Conservation (phyloP, 2,329 filamentous ascomycete genomes). For the Phyllosticta ampelicida region DNA sequence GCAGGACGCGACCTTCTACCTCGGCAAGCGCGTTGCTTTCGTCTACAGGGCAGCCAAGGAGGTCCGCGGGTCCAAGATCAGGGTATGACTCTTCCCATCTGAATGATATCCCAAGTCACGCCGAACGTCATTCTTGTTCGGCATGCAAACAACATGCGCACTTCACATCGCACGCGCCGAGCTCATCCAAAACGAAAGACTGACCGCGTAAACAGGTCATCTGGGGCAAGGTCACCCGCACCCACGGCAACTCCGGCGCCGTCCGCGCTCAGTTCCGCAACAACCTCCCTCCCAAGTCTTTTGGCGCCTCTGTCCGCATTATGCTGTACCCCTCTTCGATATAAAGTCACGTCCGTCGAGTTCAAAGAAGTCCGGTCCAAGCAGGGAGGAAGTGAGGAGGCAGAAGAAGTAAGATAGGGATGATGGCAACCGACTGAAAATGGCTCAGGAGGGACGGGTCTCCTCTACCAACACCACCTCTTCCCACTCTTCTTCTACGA, state of each 20-base stretch:
- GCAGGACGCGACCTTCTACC: slow-evolving; percentile 85
- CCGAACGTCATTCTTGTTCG: neutral
- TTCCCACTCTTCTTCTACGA: neutral
- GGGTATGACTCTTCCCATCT: slow-evolving; percentile 24
- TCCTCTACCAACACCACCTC: neutral
- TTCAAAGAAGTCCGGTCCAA: neutral
- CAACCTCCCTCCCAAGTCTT: slow-evolving; percentile 82
- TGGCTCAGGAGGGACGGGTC: neutral
- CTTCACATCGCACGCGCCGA: neutral
- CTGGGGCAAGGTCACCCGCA: slow-evolving; percentile 88
- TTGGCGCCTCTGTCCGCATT: slow-evolving; percentile 63
- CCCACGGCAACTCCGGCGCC: slow-evolving; percentile 75
- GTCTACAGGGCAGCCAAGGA: slow-evolving; percentile 91
- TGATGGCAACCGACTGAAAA: neutral
- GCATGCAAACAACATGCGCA: neutral
- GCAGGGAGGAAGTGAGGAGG: neutral
- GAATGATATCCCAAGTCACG: neutral
- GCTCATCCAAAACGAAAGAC: slow-evolving; percentile 11
- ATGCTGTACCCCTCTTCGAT: slow-evolving; percentile 66
- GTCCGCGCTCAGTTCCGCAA: slow-evolving; percentile 90
- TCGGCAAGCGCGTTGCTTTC: slow-evolving; percentile 94
- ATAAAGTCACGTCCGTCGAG: neutral
- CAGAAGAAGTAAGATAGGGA: neutral
- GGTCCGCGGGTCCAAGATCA: slow-evolving; percentile 90
- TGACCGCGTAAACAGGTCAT: slow-evolving; percentile 46